These are phyloP conservation scores for Oehlia diaphana DNA, from an alignment of 192 early-diverging fungal species.

Conservation along the genomic window DNA sequence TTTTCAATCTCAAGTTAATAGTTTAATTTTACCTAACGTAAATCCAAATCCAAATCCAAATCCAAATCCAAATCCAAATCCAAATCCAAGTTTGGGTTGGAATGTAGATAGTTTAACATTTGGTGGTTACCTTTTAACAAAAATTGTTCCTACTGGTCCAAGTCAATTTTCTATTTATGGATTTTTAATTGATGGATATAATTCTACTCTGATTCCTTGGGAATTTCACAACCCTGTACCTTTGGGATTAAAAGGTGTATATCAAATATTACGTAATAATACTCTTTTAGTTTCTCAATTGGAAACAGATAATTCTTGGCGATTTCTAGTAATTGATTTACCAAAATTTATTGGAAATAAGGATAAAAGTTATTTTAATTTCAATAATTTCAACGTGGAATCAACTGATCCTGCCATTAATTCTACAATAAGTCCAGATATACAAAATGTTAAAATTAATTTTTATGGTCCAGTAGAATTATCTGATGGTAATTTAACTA, in stretches of 20 bases:
- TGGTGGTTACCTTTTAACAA: neutral
- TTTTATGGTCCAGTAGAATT: neutral
- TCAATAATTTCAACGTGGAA: neutral
- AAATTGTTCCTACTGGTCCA: neutral
- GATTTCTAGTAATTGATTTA: neutral
- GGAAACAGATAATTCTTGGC: neutral
- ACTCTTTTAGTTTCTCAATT: neutral
- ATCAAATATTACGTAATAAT: neutral
- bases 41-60: neutral
- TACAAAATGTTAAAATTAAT: neutral
- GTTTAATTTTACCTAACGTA: neutral
- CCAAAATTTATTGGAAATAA: neutral
- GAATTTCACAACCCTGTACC: neutral
- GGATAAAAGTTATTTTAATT: slow-evolving; percentile 7
- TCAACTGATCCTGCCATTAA: slow-evolving; percentile 1
- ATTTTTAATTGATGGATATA: neutral
- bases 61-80: neutral
- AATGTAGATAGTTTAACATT: neutral
- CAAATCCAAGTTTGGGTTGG: neutral
- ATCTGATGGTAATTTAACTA: slow-evolving; percentile 11
- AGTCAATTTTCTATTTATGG: neutral
- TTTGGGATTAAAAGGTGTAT: neutral
- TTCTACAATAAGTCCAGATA: neutral
- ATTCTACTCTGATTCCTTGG: neutral
- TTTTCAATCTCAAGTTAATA: too few relatives aligned